Evolutionary conservation across 129 eudicot genomes (phyloP).

Genomic region (Lactuca sativa): DNA sequence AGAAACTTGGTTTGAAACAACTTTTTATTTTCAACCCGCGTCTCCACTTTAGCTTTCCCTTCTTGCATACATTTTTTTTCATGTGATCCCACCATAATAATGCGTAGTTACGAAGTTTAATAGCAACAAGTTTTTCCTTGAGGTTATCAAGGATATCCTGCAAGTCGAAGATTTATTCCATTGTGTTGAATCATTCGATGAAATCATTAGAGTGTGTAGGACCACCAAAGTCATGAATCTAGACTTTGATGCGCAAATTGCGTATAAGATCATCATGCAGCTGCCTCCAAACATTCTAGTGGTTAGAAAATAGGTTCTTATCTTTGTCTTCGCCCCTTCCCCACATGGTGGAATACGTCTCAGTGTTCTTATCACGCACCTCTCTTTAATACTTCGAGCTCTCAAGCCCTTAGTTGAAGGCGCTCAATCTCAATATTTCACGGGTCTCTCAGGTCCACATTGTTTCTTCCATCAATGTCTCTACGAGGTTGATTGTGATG

Average conservation of each 20-base stretch:
- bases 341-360: background rate
- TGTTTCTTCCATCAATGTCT: too few species aligned
- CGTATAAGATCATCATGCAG: background rate
- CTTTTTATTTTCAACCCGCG: background rate
- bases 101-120: background rate
- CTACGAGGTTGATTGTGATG: too few species aligned
- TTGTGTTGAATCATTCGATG: background rate
- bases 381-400: background rate
- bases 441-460: too few species aligned
- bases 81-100: background rate
- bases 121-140: conserved; percentile 1
- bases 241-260: background rate
- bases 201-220: background rate
- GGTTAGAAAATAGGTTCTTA: background rate
- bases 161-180: background rate
- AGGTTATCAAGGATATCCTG: background rate
- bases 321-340: background rate
- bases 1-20: background rate
- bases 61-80: background rate
- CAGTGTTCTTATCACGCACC: background rate
- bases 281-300: background rate
- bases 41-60: background rate
- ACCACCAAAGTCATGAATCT: conserved; percentile 3
- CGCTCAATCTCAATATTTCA: background rate
- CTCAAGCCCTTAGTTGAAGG: background rate